Base-by-base conservation (phyloP, 805 yeast genomes). In the Saccharomycopsis olivae region DNA sequence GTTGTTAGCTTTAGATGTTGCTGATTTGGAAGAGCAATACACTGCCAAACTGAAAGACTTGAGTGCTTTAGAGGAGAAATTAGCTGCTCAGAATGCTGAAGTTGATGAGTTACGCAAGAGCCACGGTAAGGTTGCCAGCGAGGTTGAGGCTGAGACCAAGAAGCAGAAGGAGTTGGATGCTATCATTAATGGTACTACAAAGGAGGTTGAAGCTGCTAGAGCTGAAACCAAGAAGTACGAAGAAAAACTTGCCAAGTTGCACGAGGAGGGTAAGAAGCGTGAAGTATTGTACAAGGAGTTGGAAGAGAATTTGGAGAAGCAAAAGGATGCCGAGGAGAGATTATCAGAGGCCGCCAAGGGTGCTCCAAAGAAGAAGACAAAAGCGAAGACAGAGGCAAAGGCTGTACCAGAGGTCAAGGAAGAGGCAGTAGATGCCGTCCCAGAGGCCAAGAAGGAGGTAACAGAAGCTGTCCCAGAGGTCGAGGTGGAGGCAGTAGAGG, bases 131-230 rank as follows among this genome's bases (percentile, higher is more conserved):
- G 28, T 38, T 20, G 27, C 29, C 11, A 37, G 31, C 10, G 28
- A 20, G 3, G 19, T 44, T 20, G 40, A 25, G 10, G 34, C 27
- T n/a, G 38, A 41, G 30, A 14, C 33, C 13, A 28, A 36, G 9
- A 41, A 41, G 29, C 46, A 44, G 29, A 40, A 40, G 2, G 39
- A 43, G 32, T 33, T 33, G 9, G 46, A 38, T 21, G 15, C 24
- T 13, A 30, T 32, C 16, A 38, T 42, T 29, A 39, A 10, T 33
- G 35, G 14, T 11, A 35, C 14, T 15, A 33, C 29, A 11, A n/a
- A 30, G 14, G 46, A 45, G 23, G 39, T 45, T 16, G 33, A 35
- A 5, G 35, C 35, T 5, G 33, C 29, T 33, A 28, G 39, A 19
- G 38, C 28, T 11, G 17, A 35, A 23, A 42, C 42, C 25, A 17